Conservation (phyloP, 2,329 filamentous ascomycete species). For the Fusarium devonianum region DNA sequence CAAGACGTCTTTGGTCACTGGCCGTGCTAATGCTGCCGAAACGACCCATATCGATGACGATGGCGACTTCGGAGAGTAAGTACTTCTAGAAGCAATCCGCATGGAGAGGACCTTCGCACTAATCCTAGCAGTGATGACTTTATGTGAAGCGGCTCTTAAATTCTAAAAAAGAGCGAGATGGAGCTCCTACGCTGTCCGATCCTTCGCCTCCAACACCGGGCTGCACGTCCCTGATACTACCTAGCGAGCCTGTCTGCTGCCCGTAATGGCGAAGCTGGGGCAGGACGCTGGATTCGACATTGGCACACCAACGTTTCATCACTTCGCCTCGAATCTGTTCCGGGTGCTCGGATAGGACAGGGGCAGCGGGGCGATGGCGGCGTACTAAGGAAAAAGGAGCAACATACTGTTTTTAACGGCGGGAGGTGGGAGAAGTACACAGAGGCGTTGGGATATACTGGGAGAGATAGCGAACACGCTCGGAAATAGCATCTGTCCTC, state of each 20-base stretch:
- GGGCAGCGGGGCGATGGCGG: conserved; percentile 13
- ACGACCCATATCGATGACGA: conserved; percentile 78
- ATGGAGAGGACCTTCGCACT: conserved; percentile 17
- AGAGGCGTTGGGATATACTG: conserved; percentile 8
- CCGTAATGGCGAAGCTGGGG: conserved; percentile 1
- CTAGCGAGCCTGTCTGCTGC: conserved; percentile 9
- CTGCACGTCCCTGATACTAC: conserved; percentile 12
- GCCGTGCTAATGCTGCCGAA: conserved; percentile 69
- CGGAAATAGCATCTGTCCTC: conserved; percentile 8
- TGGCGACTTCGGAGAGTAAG: conserved; percentile 83
- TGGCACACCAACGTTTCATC: conserved; percentile 4
- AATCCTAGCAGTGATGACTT: conserved; percentile 67
- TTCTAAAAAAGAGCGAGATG: conserved; percentile 14
- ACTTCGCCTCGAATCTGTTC: conserved; percentile 15
- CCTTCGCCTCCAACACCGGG: conserved; percentile 15
- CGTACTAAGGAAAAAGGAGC: conserved; percentile 2
- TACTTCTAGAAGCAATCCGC: conserved; percentile 42
- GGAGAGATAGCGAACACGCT: conserved; percentile 14
- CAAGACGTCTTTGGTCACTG: conserved; percentile 81
- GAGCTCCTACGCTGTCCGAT: conserved; percentile 8
- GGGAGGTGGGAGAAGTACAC: conserved; percentile 1
- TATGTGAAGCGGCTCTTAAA: conserved; percentile 68
- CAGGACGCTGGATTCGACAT: conserved; percentile 5
- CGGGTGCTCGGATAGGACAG: conserved; percentile 11
- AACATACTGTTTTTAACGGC: conserved; percentile 7